Evolutionary conservation across 768 basidiomycete genomes (phyloP), one percentile per base, ranked within the genome.

Genomic region (Podaxis pistillaris): DNA sequence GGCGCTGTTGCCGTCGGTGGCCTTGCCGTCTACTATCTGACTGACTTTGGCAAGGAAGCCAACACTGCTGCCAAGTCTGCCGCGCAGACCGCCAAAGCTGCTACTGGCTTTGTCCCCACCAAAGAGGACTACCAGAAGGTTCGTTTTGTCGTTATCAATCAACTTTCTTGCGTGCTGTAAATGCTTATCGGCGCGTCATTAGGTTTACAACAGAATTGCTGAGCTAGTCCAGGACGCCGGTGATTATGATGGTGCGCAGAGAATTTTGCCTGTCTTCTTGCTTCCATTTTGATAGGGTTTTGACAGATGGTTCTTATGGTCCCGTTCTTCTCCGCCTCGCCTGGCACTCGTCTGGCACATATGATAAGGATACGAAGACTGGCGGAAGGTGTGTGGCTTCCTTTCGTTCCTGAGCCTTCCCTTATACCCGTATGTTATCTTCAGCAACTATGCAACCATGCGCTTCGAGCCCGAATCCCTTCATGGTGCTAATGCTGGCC

Each of bases 361-460:
- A 92, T 68, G 93, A 96, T 77, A 91, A 91, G 78, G 83, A 84
- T 0, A 76, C 82, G 50, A 83, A 84, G 63, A 87, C 88, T 15
- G 92, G 93, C 64, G 92, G 93, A 76, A 94, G 93, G 92, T 87
- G 66, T 53, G 78, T 71, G 33, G 26, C 9, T 61, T 62, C 50
- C 50, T 30, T 36, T n/a, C 36, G 36, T 26, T 65, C 15, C 38
- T 37, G 33, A 22, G 24, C 60, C 28, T 13, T 51, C 52, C 36
- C 44, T 54, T 41, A 63, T 56, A 67, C 66, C 51, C 56, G 47
- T 46, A 51, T 66, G 19, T 26, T 58, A 26, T 52, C 63, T 46
- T 30, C 71, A 90, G 93, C 81, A 98, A 99, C 83, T 95, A 93
- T 67, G 96, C 97, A 2, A 98, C 96, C 24, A 99, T 99, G 96